Conservation (phyloP, 352 stramenopile species). For the Phytopythium cucurbitacearum region DNA sequence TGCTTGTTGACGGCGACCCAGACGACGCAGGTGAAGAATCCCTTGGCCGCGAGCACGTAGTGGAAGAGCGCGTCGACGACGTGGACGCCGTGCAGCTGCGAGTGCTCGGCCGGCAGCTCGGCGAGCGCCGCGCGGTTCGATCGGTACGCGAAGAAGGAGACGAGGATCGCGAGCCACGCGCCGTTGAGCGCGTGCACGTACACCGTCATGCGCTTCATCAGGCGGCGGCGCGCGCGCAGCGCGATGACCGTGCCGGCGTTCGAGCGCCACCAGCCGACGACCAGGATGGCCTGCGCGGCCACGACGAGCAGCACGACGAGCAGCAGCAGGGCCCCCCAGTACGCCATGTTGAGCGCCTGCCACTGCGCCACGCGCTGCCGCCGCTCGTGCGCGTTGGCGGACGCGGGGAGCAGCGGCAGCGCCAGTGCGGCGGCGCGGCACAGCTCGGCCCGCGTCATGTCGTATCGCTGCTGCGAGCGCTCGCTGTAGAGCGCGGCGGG, state of each 20-base stretch:
- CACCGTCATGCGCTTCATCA: constrained; percentile 74
- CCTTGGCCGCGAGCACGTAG: constrained; percentile 57
- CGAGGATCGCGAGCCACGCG: constrained; percentile 56
- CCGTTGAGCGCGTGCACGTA: constrained; percentile 69
- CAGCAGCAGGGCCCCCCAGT: constrained; percentile 50
- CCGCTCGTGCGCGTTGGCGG: constrained; percentile 16
- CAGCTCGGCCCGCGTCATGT: constrained; percentile 41
- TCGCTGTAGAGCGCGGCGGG: constrained; percentile 39
- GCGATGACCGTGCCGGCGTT: constrained; percentile 73
- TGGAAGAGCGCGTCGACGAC: constrained; percentile 46
- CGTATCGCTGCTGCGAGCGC: constrained; percentile 24
- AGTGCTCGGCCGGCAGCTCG: constrained; percentile 22
- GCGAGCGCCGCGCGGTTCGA: constrained; percentile 32
- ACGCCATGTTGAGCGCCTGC: constrained; percentile 54
- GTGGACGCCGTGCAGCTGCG: constrained; percentile 16
- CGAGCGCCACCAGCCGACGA: constrained; percentile 70
- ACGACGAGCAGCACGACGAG: constrained; percentile 61
- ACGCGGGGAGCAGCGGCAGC: constrained; percentile 38
- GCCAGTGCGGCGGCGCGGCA: constrained; percentile 44
- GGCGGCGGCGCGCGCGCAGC: constrained; percentile 53
- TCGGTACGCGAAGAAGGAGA: constrained; percentile 61
- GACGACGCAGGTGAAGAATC: constrained; percentile 57
- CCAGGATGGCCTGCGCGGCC: constrained; percentile 49
- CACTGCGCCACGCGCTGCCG: constrained; percentile 24
- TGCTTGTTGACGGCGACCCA: constrained; percentile 64